phyloP scores from a whole-genome alignment of 1,284 basidiomycete species.

The Acaromyces ingoldii region DNA sequence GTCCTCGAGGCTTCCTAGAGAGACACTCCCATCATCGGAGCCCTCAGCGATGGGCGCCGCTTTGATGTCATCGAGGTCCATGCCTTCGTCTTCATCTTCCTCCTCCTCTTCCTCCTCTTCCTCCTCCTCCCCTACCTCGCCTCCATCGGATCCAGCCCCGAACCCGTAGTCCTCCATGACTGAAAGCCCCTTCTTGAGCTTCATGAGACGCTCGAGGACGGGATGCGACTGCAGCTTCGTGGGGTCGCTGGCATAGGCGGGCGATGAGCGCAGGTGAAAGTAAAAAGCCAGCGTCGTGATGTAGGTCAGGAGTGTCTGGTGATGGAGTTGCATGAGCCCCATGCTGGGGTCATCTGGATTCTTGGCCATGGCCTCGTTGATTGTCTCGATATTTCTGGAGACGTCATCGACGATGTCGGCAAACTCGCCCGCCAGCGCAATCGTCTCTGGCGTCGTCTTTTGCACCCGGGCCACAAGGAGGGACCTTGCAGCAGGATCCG shows the following conservation, averaged over 20 bases:
- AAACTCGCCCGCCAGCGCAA: conserved; percentile 58
- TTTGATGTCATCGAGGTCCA: conserved; percentile 5
- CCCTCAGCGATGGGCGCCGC: not conserved
- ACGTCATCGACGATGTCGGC: conserved; percentile 58
- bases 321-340: conserved; percentile 69
- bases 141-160: conserved; percentile 7
- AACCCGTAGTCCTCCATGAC: conserved; percentile 59
- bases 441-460: conserved; percentile 70
- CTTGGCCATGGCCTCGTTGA: conserved; percentile 57
- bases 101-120: conserved; percentile 16
- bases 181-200: conserved; percentile 75
- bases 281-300: conserved; percentile 87
- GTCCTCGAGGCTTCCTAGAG: conserved; percentile 26
- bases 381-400: conserved; percentile 50
- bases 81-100: conserved; percentile 14
- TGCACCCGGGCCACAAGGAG: conserved; percentile 69
- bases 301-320: conserved; percentile 76
- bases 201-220: conserved; percentile 72
- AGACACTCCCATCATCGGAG: conserved; percentile 18
- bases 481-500: conserved; percentile 52
- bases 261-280: conserved; percentile 71
- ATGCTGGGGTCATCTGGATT: conserved; percentile 58
- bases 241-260: conserved; percentile 40
- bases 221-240: conserved; percentile 54
- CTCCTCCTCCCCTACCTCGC: conserved; percentile 9